Percentiles rank a stretch among this genome's conserved stretches.
phyloP scores from a whole-genome alignment of 208 protist species.

The Wallacemonas sp. region DNA sequence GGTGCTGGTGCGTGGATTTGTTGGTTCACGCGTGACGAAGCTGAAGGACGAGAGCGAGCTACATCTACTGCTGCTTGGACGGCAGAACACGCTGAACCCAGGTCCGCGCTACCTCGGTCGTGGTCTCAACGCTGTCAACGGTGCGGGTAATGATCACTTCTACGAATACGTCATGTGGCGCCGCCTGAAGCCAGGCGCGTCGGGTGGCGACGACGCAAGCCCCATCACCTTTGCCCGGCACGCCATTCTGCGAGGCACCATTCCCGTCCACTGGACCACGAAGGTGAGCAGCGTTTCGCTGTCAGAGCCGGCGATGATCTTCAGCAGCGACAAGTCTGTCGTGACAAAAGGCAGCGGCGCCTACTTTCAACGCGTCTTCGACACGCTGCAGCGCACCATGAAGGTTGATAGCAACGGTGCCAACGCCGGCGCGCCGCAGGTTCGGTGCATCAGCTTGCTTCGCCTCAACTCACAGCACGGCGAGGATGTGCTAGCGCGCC shows the following conservation, averaged over 20 bases:
- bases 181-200: slow-evolving; percentile 5
- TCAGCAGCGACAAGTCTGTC: slow-evolving; percentile 63
- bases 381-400: slow-evolving; percentile 49
- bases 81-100: slow-evolving; percentile 81
- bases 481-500: slow-evolving; percentile 59
- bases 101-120: slow-evolving; percentile 79
- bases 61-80: slow-evolving; percentile 62
- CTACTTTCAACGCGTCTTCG: slow-evolving; percentile 72
- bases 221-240: slow-evolving; percentile 63
- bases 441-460: slow-evolving; percentile 85
- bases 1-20: slow-evolving; percentile 73
- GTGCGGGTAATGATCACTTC: slow-evolving; percentile 83
- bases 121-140: slow-evolving; percentile 71
- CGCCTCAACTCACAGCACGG: slow-evolving; percentile 59
- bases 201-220: slow-evolving; percentile 11
- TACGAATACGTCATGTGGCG: slow-evolving; percentile 89
- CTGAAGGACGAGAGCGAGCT: slow-evolving; percentile 50
- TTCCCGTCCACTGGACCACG: slow-evolving; percentile 85
- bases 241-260: slow-evolving; percentile 75
- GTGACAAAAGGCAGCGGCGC: slow-evolving; percentile 48
- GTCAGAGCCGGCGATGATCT: slow-evolving; percentile 79
- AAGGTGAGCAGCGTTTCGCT: slow-evolving; percentile 56
- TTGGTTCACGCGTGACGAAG: slow-evolving; percentile 36
- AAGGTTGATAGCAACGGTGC: slow-evolving; percentile 41
- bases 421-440: slow-evolving; percentile 22